These are phyloP conservation scores for Globisporangium ultimum DNA, from an alignment of 352 stramenopile genomes.

Conservation along the genomic window DNA sequence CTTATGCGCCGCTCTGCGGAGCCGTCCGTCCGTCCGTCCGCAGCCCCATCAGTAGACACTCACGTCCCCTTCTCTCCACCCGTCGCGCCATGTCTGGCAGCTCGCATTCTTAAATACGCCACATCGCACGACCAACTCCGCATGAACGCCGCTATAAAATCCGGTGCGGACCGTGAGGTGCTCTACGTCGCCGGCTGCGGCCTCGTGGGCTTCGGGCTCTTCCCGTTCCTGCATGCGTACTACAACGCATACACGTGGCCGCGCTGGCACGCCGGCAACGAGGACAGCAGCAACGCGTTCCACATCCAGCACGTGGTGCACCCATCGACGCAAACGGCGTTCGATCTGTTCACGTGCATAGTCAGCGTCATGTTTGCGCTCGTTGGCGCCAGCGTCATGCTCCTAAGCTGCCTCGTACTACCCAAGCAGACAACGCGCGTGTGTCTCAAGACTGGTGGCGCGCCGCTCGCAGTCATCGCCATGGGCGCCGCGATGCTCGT, in stretches of 20 bases:
- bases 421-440: constrained; percentile 5
- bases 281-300: background rate
- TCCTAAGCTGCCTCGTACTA: constrained; percentile 22
- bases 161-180: constrained; percentile 20
- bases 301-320: background rate
- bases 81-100: too few relatives aligned
- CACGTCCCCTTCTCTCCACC: too few relatives aligned
- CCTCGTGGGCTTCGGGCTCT: constrained; percentile 24
- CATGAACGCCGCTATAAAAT: constrained; percentile 3
- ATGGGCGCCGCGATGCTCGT: constrained; percentile 16
- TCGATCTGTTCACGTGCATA: constrained; percentile 14
- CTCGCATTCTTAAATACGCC: too few relatives aligned
- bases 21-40: too few relatives aligned
- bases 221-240: constrained; percentile 20
- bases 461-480: constrained; percentile 9
- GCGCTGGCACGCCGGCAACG: background rate
- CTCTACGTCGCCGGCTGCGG: constrained; percentile 26
- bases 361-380: constrained; percentile 18
- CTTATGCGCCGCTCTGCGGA: too few relatives aligned
- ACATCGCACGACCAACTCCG: background rate
- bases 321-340: constrained; percentile 11
- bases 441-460: constrained; percentile 15
- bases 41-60: too few relatives aligned
- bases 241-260: background rate
- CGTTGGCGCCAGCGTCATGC: constrained; percentile 15